These are phyloP conservation scores for Fragosphaeria purpurea DNA, from an alignment of 2,329 filamentous ascomycete species.

Conservation along the genomic window DNA sequence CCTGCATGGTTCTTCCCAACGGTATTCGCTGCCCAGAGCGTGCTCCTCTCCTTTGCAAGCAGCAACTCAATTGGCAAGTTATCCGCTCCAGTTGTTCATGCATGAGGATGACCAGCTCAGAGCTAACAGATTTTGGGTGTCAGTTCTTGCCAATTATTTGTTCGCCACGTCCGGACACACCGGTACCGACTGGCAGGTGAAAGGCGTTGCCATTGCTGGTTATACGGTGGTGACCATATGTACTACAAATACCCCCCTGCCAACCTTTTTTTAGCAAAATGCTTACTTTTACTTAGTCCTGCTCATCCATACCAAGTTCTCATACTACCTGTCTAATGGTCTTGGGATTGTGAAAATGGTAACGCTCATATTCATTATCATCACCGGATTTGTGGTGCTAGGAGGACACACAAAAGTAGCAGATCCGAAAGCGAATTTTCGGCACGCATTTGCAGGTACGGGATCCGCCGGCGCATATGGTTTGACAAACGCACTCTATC, in stretches of 20 bases:
- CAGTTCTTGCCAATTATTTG: conserved; percentile 52
- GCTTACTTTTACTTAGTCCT: background rate
- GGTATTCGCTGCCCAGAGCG: conserved; percentile 53
- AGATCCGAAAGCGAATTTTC: conserved; percentile 45
- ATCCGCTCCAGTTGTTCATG: background rate
- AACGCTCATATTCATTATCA: conserved; percentile 47
- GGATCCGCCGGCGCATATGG: conserved; percentile 30
- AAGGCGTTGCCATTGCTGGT: conserved; percentile 54
- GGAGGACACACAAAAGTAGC: conserved; percentile 40
- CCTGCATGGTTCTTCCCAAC: conserved; percentile 56
- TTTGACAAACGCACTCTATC: conserved; percentile 50
- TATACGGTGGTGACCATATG: conserved; percentile 50
- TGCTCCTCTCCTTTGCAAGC: conserved; percentile 55
- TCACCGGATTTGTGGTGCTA: conserved; percentile 49
- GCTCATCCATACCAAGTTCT: conserved; percentile 38
- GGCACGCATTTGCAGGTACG: conserved; percentile 41
- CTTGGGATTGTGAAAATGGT: conserved; percentile 48
- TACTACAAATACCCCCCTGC: conserved; percentile 21
- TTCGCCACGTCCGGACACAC: conserved; percentile 43
- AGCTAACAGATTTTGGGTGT: background rate
- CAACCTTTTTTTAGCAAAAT: too few species aligned
- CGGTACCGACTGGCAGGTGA: conserved; percentile 52
- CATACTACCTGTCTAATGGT: conserved; percentile 40
- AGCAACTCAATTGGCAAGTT: conserved; percentile 47
- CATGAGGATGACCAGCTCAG: too few species aligned